Evolutionary conservation across 2,329 filamentous ascomycete genomes (phyloP), one percentile per base, ranked within the genome.

Genomic region (Colletotrichum phormii): DNA sequence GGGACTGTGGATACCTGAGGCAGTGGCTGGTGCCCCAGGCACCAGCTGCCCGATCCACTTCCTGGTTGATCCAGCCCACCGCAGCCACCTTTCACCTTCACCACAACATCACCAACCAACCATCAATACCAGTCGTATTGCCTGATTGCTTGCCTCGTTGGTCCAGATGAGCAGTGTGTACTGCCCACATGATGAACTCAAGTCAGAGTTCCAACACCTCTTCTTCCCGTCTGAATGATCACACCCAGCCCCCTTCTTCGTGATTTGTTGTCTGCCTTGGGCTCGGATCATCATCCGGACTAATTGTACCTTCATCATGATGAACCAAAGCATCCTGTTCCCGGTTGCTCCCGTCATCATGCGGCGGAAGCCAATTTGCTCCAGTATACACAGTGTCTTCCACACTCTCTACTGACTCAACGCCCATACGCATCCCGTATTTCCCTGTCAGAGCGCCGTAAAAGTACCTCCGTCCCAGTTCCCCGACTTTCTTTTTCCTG

Each of bases 391-490:
- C 61, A 51, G 71, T 63, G 7, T 72, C 67, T 31, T 71, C 71
- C 4, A 73, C 59, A 4, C 71, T 62, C 51, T 71, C 67, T 0
- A 66, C 57, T 1, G 71, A 73, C 7, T 73, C 71, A 2, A 73
- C 71, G 9, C 67, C 71, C 67, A 72, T 72, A 7, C 67, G 63
- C 33, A 54, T 67, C 0, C 71, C 71, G 3, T 46, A 8, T 2
- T 11, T 57, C 0, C 67, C 71, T 2, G 55, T 62, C 5, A 72
- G 3, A 9, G 49, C 90, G 4, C 74, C 71, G 6, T 76, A 75
- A 11, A 75, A 75, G 51, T 73, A 75, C n/a, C 75, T 57, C 31
- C 72, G 65, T 1, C 74, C 74, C 1, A 72, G 53, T 8, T 76
- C 70, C 15, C 42, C 61, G 3, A 76, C 53, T 12, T 49, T 72